phyloP scores from a whole-genome alignment of 2,329 filamentous ascomycete species.

The Rhynchosporium secalis region DNA sequence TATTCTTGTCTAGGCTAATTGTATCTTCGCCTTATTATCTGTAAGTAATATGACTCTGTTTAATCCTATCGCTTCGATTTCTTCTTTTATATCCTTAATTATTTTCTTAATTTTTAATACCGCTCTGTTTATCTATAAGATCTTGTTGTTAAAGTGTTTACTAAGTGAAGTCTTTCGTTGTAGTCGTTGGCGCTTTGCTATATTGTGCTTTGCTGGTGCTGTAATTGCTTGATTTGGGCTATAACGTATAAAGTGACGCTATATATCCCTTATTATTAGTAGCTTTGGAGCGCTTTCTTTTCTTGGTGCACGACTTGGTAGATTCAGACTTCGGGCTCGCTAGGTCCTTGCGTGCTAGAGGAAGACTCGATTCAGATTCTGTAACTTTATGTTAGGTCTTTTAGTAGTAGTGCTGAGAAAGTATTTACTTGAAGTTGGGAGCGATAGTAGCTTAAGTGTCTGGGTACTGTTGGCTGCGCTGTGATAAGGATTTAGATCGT shows the following conservation, averaged over 20 bases:
- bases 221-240: neutral
- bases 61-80: constrained; percentile 1
- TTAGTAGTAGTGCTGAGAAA: neutral
- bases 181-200: neutral
- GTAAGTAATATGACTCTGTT: constrained; percentile 1
- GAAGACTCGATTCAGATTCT: neutral
- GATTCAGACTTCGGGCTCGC: neutral
- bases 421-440: neutral
- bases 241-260: neutral
- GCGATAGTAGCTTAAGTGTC: neutral
- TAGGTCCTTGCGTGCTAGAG: neutral
- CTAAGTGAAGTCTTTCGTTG: neutral
- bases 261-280: neutral
- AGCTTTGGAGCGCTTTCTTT: neutral
- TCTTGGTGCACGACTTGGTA: neutral
- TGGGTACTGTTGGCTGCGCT: neutral
- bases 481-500: neutral
- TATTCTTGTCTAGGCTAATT: neutral
- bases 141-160: neutral
- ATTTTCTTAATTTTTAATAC: constrained; percentile 2
- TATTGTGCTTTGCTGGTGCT: constrained; percentile 2
- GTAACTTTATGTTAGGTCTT: constrained; percentile 3
- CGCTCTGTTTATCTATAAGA: neutral
- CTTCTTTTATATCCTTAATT: constrained; percentile 6
- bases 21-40: neutral